Conservation (phyloP, 2,329 filamentous ascomycete species). For the Rhynchosporium secalis region DNA sequence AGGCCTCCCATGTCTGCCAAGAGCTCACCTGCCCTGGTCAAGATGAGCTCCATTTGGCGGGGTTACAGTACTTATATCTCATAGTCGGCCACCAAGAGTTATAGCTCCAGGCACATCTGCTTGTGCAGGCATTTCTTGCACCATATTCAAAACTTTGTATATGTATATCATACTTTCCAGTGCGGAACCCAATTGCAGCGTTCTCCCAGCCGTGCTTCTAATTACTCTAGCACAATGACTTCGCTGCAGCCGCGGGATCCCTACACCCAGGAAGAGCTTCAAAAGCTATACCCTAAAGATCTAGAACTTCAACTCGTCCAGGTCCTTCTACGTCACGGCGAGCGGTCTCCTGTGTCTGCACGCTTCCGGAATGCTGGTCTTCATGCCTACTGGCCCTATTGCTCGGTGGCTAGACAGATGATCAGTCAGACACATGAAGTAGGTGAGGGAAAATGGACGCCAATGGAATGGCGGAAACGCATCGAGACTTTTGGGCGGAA, state of each 20-base stretch:
- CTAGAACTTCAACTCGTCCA: constrained; percentile 89
- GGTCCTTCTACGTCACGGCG: constrained; percentile 77
- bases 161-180: too few relatives aligned
- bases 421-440: constrained; percentile 58
- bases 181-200: not conserved
- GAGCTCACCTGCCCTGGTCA: too few relatives aligned
- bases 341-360: constrained; percentile 81
- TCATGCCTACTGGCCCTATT: constrained; percentile 84
- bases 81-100: too few relatives aligned
- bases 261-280: constrained; percentile 80
- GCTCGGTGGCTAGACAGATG: constrained; percentile 72
- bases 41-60: not conserved
- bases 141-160: too few relatives aligned
- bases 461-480: constrained; percentile 62
- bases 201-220: not conserved
- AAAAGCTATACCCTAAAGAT: constrained; percentile 73
- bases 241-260: constrained; percentile 71
- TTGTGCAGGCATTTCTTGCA: too few relatives aligned
- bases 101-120: too few relatives aligned
- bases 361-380: constrained; percentile 80
- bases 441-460: constrained; percentile 43
- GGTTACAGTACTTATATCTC: not conserved
- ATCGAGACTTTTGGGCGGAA: constrained; percentile 78
- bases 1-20: not conserved
- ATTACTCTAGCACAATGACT: constrained; percentile 63